A percentile compares a stretch with the other conserved stretches of the same genome.
Conservation (phyloP, 2,329 filamentous ascomycete species). For the Penicillium olsonii region DNA sequence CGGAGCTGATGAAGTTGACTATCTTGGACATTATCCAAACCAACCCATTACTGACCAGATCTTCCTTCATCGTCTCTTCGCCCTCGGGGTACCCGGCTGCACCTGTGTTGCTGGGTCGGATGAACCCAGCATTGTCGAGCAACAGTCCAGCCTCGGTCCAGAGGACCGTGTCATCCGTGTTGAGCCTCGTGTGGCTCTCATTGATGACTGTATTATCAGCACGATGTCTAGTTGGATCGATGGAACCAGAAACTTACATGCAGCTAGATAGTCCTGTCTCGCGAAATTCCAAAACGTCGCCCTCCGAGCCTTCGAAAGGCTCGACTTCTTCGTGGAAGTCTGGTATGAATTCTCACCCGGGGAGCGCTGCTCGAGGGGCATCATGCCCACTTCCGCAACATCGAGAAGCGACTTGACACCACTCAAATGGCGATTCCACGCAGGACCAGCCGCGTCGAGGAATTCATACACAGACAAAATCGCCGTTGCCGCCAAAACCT, state of each 20-base stretch:
- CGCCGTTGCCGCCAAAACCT: constrained; percentile 65
- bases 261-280: constrained; percentile 65
- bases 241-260: constrained; percentile 48
- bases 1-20: constrained; percentile 64
- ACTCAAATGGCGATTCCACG: constrained; percentile 66
- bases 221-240: neutral
- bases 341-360: constrained; percentile 41
- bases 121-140: constrained; percentile 56
- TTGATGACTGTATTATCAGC: constrained; percentile 50
- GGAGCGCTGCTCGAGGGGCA: constrained; percentile 42
- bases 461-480: constrained; percentile 70
- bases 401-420: constrained; percentile 65
- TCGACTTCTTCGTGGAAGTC: constrained; percentile 32
- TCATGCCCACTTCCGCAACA: constrained; percentile 44
- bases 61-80: constrained; percentile 59
- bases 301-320: constrained; percentile 57
- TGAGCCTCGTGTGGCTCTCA: constrained; percentile 60
- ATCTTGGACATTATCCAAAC: constrained; percentile 68
- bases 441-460: constrained; percentile 63
- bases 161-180: constrained; percentile 62
- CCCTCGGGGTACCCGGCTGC: constrained; percentile 34
- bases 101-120: constrained; percentile 44
- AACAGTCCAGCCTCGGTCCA: constrained; percentile 66
- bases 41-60: constrained; percentile 64
- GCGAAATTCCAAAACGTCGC: constrained; percentile 70